A percentile compares a stretch with the other conserved stretches of the same genome.
phyloP scores from a whole-genome alignment of 768 basidiomycete species.

The Leccinellum luteum region DNA sequence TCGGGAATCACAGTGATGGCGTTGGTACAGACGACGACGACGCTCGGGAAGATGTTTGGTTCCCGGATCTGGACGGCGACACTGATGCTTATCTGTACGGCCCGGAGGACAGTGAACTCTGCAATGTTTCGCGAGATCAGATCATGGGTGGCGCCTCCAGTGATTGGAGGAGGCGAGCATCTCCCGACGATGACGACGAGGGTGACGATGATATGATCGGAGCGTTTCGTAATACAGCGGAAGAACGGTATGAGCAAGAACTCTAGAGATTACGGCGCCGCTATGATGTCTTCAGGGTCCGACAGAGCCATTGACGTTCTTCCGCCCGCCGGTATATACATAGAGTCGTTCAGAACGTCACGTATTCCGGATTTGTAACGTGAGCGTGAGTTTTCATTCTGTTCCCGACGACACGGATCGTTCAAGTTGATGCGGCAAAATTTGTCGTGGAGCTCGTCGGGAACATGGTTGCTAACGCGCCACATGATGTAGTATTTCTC shows the following conservation, averaged over 20 bases:
- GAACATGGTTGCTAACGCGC: not conserved
- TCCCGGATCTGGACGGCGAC: constrained; percentile 22
- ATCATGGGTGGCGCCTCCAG: constrained; percentile 28
- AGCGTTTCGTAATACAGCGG: constrained; percentile 9
- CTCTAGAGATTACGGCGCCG: constrained; percentile 13
- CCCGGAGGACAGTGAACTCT: constrained; percentile 12
- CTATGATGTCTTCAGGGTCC: constrained; percentile 1
- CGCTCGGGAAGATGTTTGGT: constrained; percentile 8
- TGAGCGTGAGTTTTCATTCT: constrained; percentile 4
- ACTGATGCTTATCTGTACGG: constrained; percentile 11
- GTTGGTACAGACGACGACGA: constrained; percentile 17
- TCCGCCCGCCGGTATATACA: not conserved
- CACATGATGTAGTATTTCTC: not conserved
- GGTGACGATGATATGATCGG: constrained; percentile 11
- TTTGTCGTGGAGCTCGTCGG: not conserved
- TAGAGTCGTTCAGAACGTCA: not conserved
- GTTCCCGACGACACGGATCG: not conserved
- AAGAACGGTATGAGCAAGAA: constrained; percentile 33
- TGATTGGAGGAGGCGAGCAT: constrained; percentile 49
- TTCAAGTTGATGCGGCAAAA: not conserved
- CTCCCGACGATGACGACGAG: constrained; percentile 27
- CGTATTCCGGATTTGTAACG: constrained; percentile 5
- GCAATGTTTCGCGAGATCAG: constrained; percentile 6
- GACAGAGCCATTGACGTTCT: not conserved
- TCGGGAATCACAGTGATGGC: constrained; percentile 34